phyloP scores from a whole-genome alignment of 345 rosid genomes.

The Gossypium herbaceum region DNA sequence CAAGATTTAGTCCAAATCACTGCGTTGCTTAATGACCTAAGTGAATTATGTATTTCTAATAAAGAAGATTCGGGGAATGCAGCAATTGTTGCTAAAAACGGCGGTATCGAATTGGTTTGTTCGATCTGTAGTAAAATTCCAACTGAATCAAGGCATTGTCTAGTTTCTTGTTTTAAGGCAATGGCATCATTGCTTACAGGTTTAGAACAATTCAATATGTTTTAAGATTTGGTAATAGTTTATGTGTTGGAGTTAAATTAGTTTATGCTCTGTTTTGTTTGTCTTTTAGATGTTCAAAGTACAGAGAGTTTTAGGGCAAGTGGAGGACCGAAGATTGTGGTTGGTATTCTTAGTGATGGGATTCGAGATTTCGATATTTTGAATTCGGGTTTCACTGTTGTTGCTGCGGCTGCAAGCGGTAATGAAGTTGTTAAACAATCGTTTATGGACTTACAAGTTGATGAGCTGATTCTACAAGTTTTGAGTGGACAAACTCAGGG shows the following conservation, averaged over 20 bases:
- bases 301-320: constrained; percentile 53
- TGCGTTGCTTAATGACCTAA: constrained; percentile 41
- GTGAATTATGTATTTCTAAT: constrained; percentile 33
- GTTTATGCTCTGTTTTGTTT: not conserved
- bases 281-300: constrained; percentile 59
- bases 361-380: constrained; percentile 41
- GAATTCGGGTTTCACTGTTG: constrained; percentile 57
- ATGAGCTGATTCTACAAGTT: constrained; percentile 64
- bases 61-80: constrained; percentile 47
- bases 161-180: constrained; percentile 55
- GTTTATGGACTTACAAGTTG: constrained; percentile 78
- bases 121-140: constrained; percentile 55
- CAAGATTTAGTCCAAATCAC: constrained; percentile 41
- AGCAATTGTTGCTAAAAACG: constrained; percentile 60
- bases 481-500: constrained; percentile 39
- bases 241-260: not conserved
- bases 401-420: constrained; percentile 74
- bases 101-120: constrained; percentile 62
- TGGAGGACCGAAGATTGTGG: constrained; percentile 57
- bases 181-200: constrained; percentile 61
- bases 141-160: constrained; percentile 18
- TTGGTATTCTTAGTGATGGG: constrained; percentile 42
- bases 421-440: constrained; percentile 80
- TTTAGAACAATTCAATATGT: constrained; percentile 19
- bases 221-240: not conserved